phyloP scores from a whole-genome alignment of 345 rosid genomes.

The Salix brachista region DNA sequence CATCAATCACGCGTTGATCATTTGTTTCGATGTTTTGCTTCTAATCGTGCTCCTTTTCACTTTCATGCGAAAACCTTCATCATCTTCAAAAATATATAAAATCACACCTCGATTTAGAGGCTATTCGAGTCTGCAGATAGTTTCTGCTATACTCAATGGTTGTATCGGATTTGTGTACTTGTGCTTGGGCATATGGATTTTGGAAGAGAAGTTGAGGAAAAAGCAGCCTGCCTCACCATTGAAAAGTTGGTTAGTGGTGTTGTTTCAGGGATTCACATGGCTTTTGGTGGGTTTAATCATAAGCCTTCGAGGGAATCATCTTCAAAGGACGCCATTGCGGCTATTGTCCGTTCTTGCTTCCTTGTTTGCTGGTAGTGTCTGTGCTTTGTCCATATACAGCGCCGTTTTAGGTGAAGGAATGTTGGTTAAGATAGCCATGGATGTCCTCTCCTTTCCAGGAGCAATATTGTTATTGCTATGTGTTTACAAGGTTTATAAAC shows the following conservation, averaged over 20 bases:
- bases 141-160: constrained; percentile 53
- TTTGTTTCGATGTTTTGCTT: constrained; percentile 51
- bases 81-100: constrained; percentile 26
- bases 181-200: constrained; percentile 50
- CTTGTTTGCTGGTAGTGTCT: constrained; percentile 43
- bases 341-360: constrained; percentile 47
- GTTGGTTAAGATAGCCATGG: constrained; percentile 31
- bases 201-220: constrained; percentile 50
- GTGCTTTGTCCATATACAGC: constrained; percentile 38
- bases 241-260: constrained; percentile 40
- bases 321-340: constrained; percentile 36
- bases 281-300: constrained; percentile 42
- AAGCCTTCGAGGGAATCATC: constrained; percentile 37
- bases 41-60: constrained; percentile 40
- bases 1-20: constrained; percentile 41
- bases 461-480: constrained; percentile 47
- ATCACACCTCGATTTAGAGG: constrained; percentile 23
- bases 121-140: constrained; percentile 36
- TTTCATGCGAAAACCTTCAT: constrained; percentile 41
- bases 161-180: constrained; percentile 55
- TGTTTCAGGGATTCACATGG: constrained; percentile 73
- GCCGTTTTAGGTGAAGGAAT: constrained; percentile 27
- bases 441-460: constrained; percentile 58
- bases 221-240: constrained; percentile 40
- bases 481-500: constrained; percentile 39